phyloP scores from a whole-genome alignment of 2,329 filamentous ascomycete species.

The Phoma sp. region DNA sequence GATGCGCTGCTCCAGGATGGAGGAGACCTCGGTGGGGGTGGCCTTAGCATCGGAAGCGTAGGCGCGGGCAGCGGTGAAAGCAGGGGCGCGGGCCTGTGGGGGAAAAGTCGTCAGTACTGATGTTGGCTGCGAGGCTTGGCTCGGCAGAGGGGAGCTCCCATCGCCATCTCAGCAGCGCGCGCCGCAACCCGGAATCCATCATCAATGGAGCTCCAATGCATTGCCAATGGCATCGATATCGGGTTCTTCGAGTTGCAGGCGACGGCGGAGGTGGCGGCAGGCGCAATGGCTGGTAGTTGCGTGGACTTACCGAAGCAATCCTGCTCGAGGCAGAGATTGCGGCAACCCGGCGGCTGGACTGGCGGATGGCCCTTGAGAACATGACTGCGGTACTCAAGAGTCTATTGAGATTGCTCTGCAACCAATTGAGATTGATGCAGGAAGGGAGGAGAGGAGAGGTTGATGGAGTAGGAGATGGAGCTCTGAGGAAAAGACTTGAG shows the following conservation, averaged over 20 bases:
- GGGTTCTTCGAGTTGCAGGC: conserved; percentile 42
- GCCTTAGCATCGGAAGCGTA: conserved; percentile 96
- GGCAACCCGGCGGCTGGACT: conserved; percentile 93
- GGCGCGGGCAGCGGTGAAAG: conserved; percentile 77
- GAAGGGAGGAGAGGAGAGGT: conserved; percentile 48
- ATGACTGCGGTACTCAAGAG: conserved; percentile 65
- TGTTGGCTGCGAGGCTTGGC: conserved; percentile 33
- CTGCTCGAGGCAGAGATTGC: conserved; percentile 90
- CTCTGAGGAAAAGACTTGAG: conserved; percentile 30
- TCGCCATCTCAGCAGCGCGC: conserved; percentile 32
- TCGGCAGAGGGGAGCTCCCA: conserved; percentile 43
- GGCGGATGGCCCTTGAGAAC: conserved; percentile 98
- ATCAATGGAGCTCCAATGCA: conserved; percentile 44
- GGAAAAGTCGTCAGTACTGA: conserved; percentile 56
- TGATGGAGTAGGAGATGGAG: conserved; percentile 46
- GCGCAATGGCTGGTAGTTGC: conserved; percentile 50
- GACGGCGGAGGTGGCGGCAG: conserved; percentile 45
- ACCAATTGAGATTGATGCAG: conserved; percentile 54
- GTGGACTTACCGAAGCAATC: conserved; percentile 88
- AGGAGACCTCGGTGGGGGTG: conserved; percentile 95
- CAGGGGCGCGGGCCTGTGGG: conserved; percentile 82
- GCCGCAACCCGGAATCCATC: conserved; percentile 47
- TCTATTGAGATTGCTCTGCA: conserved; percentile 49
- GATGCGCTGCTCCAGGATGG: conserved; percentile 99
- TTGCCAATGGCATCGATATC: conserved; percentile 41